Percentiles rank a stretch among this genome's conserved stretches.
phyloP scores from a whole-genome alignment of 2,329 filamentous ascomycete species.

The Pseudophaeomoniella oleicola region DNA sequence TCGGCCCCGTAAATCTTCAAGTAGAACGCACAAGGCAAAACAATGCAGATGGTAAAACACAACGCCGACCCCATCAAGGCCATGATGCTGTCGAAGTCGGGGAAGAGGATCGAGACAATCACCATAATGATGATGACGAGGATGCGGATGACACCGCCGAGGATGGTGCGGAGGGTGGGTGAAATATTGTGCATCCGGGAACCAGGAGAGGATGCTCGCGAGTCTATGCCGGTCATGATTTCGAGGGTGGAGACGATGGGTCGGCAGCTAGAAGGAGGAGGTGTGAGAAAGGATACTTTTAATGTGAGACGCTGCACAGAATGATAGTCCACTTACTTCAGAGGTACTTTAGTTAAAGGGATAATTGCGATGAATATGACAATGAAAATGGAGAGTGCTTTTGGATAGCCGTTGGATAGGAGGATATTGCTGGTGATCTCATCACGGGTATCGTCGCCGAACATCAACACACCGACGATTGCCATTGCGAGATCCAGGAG shows the following conservation, averaged over 20 bases:
- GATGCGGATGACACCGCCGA: slow-evolving; percentile 50
- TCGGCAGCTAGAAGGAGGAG: slow-evolving; percentile 38
- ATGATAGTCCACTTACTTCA: slow-evolving; percentile 39
- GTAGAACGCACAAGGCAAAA: slow-evolving; percentile 78
- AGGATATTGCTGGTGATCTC: slow-evolving; percentile 88
- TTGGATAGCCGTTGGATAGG: slow-evolving; percentile 55
- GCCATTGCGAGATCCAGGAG: slow-evolving; percentile 70
- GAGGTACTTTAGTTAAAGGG: slow-evolving; percentile 84
- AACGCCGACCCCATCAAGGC: slow-evolving; percentile 77
- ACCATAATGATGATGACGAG: slow-evolving; percentile 58
- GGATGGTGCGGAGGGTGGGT: slow-evolving; percentile 39
- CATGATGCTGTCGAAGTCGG: slow-evolving; percentile 81
- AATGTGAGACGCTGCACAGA: neutral
- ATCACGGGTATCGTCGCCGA: slow-evolving; percentile 73
- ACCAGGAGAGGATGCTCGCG: slow-evolving; percentile 22
- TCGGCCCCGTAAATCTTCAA: slow-evolving; percentile 74
- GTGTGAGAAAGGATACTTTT: slow-evolving; percentile 13
- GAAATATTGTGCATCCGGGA: slow-evolving; percentile 17
- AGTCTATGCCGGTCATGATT: slow-evolving; percentile 60
- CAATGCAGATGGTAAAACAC: slow-evolving; percentile 89
- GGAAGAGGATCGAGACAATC: slow-evolving; percentile 56
- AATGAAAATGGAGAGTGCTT: slow-evolving; percentile 59
- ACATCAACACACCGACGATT: slow-evolving; percentile 81
- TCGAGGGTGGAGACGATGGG: slow-evolving; percentile 80
- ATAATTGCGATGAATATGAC: slow-evolving; percentile 83